phyloP scores from a whole-genome alignment of 345 rosid species.

The Erysimum cheiranthoides region DNA sequence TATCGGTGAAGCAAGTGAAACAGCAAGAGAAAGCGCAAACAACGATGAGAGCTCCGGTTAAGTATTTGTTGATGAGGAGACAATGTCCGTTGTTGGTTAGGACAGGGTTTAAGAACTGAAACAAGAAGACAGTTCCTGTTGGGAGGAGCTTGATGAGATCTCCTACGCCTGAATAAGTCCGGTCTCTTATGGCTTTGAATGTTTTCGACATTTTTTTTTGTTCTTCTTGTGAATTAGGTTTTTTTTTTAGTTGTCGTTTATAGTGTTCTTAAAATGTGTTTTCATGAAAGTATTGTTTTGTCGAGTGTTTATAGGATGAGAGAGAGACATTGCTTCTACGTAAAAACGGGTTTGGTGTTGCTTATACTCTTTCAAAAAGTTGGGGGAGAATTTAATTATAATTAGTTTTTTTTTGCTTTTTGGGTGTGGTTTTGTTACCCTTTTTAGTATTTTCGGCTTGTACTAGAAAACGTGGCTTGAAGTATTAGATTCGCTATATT shows the following conservation, averaged over 20 bases:
- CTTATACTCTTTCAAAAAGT: conserved; percentile 47
- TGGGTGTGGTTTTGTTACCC: conserved; percentile 35
- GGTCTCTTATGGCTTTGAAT: conserved; percentile 50
- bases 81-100: conserved; percentile 79
- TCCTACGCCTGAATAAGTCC: conserved; percentile 60
- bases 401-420: conserved; percentile 15
- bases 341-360: conserved; percentile 46
- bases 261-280: conserved; percentile 9
- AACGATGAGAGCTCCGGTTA: conserved; percentile 59
- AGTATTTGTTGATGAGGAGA: conserved; percentile 59
- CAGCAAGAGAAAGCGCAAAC: conserved; percentile 74
- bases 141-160: conserved; percentile 88
- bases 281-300: conserved; percentile 6
- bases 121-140: conserved; percentile 83
- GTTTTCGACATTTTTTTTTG: conserved; percentile 43
- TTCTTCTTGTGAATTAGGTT: not conserved
- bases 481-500: conserved; percentile 35
- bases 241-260: conserved; percentile 19
- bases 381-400: conserved; percentile 19
- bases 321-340: conserved; percentile 38
- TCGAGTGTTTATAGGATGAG: conserved; percentile 33
- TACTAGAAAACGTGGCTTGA: conserved; percentile 41
- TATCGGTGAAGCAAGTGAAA: conserved; percentile 81
- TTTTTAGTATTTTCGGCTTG: conserved; percentile 29
- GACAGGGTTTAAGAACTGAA: conserved; percentile 84